Base-by-base conservation (phyloP, 345 rosid genomes). In the Trapa incisa region DNA sequence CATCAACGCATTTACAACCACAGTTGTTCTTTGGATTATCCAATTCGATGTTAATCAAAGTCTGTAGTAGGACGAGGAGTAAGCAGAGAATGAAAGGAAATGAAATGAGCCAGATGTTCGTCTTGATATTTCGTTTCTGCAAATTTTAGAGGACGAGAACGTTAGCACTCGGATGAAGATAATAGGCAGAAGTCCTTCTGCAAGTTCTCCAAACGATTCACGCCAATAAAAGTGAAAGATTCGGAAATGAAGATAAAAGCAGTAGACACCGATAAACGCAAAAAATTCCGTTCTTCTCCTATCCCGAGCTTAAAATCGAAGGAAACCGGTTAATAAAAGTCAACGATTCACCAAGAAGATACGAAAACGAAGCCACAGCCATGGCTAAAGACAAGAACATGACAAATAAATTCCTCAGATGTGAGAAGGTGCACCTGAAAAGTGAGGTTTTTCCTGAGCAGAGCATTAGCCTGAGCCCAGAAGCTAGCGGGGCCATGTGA, bases 71-170 rank as follows among this genome's bases (percentile, higher is more conserved):
- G 16, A 79, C 70, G 2, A 93, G 78, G 41, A 88, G 76, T 29
- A 88, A 2, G 54, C 94, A 90, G 65, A 93, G 86, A 65, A 82
- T 9, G 9, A 93, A 48, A 37, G 98, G 98, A 74, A 81, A 88
- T 47, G 72, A 72, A 68, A 93, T 79, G 69, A 93, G 89, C 65
- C 92, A 73, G 72, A 86, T 73, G 70, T 85, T 93, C 42, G 92
- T 79, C 81, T 70, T 65, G 52, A 71, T 69, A 72, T 90, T 87
- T 45, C 95, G 84, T 81, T 81, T 93, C 98, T 90, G 87, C 70
- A 47, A 35, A 42, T 16, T 15, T 37, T 52, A 70, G 54, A 70
- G 38, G 11, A 47, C 39, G n/a, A 47, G 47, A 47, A 0, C 6
- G 36, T 6, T n/a, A 10, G 33, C 37, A 58, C 22, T 58, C 65